Evolutionary conservation across 2,329 filamentous ascomycete genomes (phyloP), one percentile per base, ranked within the genome.

Genomic region (Aureobasidium namibiae): DNA sequence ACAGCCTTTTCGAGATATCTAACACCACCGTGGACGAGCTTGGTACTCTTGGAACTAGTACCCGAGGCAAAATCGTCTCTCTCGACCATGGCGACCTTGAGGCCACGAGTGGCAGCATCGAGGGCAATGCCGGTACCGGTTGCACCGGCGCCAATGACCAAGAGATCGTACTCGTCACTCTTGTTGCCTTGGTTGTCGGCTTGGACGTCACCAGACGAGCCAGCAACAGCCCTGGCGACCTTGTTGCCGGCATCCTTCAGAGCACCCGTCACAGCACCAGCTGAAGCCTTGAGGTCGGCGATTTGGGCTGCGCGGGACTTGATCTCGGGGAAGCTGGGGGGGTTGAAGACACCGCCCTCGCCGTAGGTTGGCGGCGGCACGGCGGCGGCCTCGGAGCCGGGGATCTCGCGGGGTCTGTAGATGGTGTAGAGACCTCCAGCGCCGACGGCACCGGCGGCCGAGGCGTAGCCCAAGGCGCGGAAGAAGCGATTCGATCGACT

Each of bases 1-100:
- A 94, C 84, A 58, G 89, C 89, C 78, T 94, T 94, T 73, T 94
- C 89, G 61, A 94, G 78, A 70, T 92, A 94, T 65, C 89, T 83
- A 61, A 94, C 89, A 68, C 89, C 89, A 65, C 89, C 89, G 73
- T 94, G 89, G 18, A 94, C 89, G 56, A 94, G 80, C 75, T 94
- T 94, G 50, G 89, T 94, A 75, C 87, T 91, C 77, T 92, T 92
- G 73, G 87, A 90, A 76, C 87, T 91, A 41, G 89, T 92, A 31
- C 89, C 89, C 63, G 86, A 82, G 66, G 86, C 86, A 71, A 92
- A 94, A 73, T 94, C 89, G 71, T 92, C 89, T 62, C 88, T 81
- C 75, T 94, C 89, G 16, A 94, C 87, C 53, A 92, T 75, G 13
- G 89, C 89, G 61, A 94, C 89, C 74, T 86, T 89, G 67, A 92